These are phyloP conservation scores for Spencermartinsiella europaea DNA, from an alignment of 805 yeast species.

Conservation along the genomic window DNA sequence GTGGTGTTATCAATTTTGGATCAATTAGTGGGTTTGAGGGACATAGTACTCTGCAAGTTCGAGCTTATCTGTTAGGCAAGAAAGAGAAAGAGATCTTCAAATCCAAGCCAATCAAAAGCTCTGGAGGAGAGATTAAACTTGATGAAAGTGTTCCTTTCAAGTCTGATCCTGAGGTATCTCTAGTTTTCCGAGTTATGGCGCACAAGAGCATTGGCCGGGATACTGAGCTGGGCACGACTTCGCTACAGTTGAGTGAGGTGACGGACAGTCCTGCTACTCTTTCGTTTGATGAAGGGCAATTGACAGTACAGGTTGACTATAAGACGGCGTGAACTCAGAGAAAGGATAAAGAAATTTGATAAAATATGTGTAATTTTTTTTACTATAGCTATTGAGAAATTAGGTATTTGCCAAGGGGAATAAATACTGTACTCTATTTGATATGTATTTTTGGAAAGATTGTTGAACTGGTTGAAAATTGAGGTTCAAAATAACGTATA, in stretches of 20 bases:
- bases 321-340: not conserved
- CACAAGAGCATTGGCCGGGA: conserved; percentile 73
- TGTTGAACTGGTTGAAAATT: too few relatives aligned
- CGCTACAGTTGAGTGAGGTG: conserved; percentile 33
- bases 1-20: conserved; percentile 18
- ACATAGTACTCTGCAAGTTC: conserved; percentile 40
- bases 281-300: not conserved
- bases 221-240: conserved; percentile 55
- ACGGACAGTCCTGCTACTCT: conserved; percentile 3
- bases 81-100: conserved; percentile 56
- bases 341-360: not conserved
- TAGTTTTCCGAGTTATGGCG: conserved; percentile 57
- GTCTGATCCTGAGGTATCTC: conserved; percentile 54
- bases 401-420: too few relatives aligned
- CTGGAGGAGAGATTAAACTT: conserved; percentile 36
- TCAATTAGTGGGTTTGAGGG: conserved; percentile 25
- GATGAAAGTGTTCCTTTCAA: conserved; percentile 63
- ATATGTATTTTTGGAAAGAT: too few relatives aligned
- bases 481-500: too few relatives aligned
- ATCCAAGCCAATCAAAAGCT: conserved; percentile 54
- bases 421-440: too few relatives aligned
- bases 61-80: conserved; percentile 33
- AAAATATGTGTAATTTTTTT: not conserved
- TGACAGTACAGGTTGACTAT: not conserved
- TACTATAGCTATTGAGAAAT: too few relatives aligned